Conservation (phyloP, 164 flowering plant species). For the Malania oleifera region DNA sequence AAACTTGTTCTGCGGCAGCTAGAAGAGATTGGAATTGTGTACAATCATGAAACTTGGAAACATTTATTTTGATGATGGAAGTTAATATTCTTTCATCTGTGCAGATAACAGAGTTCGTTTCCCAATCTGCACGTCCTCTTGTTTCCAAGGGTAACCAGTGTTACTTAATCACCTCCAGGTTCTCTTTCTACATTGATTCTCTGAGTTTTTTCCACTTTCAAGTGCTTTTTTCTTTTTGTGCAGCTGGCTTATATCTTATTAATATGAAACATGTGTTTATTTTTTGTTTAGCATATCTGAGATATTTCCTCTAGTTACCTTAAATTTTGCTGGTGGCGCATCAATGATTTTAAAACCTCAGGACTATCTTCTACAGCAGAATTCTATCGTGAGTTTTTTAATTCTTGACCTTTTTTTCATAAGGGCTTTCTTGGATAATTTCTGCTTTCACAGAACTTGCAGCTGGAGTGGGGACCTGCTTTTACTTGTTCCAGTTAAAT, state of each 20-base stretch:
- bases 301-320: conserved; percentile 65
- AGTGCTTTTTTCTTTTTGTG: background rate
- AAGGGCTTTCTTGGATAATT: background rate
- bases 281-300: conserved; percentile 44
- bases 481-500: background rate
- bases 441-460: background rate
- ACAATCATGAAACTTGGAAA: background rate
- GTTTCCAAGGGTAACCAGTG: conserved; percentile 64
- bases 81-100: conserved; percentile 8
- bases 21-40: background rate
- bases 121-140: conserved; percentile 44
- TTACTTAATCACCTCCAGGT: conserved; percentile 58
- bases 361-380: conserved; percentile 73
- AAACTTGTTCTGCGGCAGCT: background rate
- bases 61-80: background rate
- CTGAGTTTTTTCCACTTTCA: background rate
- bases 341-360: conserved; percentile 67
- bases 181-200: conserved; percentile 6
- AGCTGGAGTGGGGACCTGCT: background rate
- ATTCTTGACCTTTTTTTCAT: background rate
- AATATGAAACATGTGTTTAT: conserved; percentile 5
- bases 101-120: conserved; percentile 52
- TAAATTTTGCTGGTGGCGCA: conserved; percentile 82
- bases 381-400: conserved; percentile 50
- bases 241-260: background rate